These are phyloP conservation scores for Amanita pseudoporphyria DNA, from an alignment of 768 basidiomycete species.

Conservation along the genomic window DNA sequence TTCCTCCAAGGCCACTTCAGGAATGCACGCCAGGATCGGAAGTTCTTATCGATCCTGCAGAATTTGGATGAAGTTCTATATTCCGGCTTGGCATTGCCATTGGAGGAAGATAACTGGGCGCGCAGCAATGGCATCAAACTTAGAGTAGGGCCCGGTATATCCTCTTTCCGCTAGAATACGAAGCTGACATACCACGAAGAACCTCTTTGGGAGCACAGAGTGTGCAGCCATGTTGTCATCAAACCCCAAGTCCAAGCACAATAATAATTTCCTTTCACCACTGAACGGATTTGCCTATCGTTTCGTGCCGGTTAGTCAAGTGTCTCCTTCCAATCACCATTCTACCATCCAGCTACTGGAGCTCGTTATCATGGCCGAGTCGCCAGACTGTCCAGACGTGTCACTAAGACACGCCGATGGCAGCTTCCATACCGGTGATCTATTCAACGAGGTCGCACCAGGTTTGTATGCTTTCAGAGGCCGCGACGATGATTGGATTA, in stretches of 20 bases:
- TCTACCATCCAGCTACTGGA: constrained; percentile 52
- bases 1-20: constrained; percentile 60
- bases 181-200: constrained; percentile 30
- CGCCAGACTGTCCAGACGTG: constrained; percentile 57
- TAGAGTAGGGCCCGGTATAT: constrained; percentile 38
- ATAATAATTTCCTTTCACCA: constrained; percentile 43
- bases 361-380: constrained; percentile 57
- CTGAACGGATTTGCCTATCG: constrained; percentile 57
- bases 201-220: constrained; percentile 78
- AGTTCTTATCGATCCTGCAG: constrained; percentile 46
- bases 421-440: constrained; percentile 72
- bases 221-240: constrained; percentile 65
- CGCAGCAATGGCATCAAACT: constrained; percentile 53
- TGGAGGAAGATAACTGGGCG: constrained; percentile 68
- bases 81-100: constrained; percentile 52
- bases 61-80: constrained; percentile 56
- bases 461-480: constrained; percentile 60
- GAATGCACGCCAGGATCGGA: constrained; percentile 47
- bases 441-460: constrained; percentile 56
- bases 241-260: constrained; percentile 38
- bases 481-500: constrained; percentile 81
- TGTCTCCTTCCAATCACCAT: constrained; percentile 35
- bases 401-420: constrained; percentile 54
- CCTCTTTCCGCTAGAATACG: constrained; percentile 10
- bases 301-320: constrained; percentile 48